Evolutionary conservation across 352 stramenopile species (phyloP).

Genomic region (Peronospora belbahrii): DNA sequence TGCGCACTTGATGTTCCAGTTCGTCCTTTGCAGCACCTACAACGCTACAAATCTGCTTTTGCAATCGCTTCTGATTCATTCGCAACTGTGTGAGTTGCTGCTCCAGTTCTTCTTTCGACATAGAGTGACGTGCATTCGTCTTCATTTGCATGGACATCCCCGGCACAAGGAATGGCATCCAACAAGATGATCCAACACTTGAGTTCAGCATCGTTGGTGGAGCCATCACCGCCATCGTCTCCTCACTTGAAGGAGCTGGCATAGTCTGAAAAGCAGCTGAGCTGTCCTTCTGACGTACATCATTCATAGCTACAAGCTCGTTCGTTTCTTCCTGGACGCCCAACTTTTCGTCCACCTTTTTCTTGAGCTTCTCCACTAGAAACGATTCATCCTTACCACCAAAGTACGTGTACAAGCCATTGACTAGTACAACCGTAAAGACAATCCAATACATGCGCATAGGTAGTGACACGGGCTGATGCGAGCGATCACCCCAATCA

Average conservation of each 20-base stretch:
- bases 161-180: conserved; percentile 34
- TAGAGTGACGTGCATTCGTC: conserved; percentile 5
- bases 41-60: conserved; percentile 15
- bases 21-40: conserved; percentile 24
- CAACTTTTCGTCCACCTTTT: conserved; percentile 49
- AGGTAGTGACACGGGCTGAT: conserved; percentile 49
- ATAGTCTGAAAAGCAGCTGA: background rate
- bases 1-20: conserved; percentile 38
- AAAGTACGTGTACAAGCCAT: conserved; percentile 54
- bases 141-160: conserved; percentile 7
- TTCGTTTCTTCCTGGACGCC: conserved; percentile 36
- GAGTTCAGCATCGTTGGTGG: conserved; percentile 20
- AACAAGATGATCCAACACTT: conserved; percentile 1
- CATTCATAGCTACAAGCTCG: conserved; percentile 34
- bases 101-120: conserved; percentile 37
- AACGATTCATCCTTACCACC: conserved; percentile 47
- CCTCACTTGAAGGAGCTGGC: background rate
- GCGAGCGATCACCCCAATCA: conserved; percentile 64
- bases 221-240: background rate
- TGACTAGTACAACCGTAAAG: conserved; percentile 48
- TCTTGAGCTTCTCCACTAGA: conserved; percentile 42
- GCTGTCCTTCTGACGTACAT: conserved; percentile 1
- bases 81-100: conserved; percentile 34
- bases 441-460: conserved; percentile 73
- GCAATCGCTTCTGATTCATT: conserved; percentile 24